Percentiles rank a stretch among this genome's conserved stretches.
phyloP scores from a whole-genome alignment of 345 rosid genomes.

The Pseudoturritis turrita region DNA sequence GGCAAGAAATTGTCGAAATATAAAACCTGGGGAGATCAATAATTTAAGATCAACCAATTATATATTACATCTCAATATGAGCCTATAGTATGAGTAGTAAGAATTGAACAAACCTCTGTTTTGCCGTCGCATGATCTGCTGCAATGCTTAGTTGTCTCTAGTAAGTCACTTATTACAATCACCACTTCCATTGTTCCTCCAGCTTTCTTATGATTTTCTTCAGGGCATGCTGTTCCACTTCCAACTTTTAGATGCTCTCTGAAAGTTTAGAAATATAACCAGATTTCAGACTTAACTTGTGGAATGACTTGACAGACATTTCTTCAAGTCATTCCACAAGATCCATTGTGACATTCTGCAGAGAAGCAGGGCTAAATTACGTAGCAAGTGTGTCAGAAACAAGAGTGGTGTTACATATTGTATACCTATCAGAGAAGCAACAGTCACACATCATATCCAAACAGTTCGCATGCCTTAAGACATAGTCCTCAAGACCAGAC shows the following conservation, averaged over 20 bases:
- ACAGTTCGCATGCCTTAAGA: conserved; percentile 53
- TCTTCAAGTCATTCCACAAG: too few relatives aligned
- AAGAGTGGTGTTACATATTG: neutral
- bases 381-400: neutral
- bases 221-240: conserved; percentile 48
- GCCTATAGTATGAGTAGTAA: too few relatives aligned
- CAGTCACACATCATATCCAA: conserved; percentile 38
- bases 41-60: conserved; percentile 9
- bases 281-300: neutral
- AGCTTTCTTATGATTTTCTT: conserved; percentile 39
- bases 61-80: neutral
- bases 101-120: conserved; percentile 68
- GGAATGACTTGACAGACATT: neutral
- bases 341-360: too few relatives aligned
- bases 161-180: conserved; percentile 52
- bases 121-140: conserved; percentile 37
- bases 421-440: conserved; percentile 53
- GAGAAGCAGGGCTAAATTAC: conserved; percentile 4
- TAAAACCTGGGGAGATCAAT: conserved; percentile 50
- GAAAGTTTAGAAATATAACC: conserved; percentile 16
- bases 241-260: conserved; percentile 78
- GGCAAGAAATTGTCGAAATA: conserved; percentile 69
- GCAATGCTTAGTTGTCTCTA: conserved; percentile 43
- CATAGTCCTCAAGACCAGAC: conserved; percentile 76
- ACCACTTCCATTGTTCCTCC: conserved; percentile 66